Base-by-base conservation (phyloP, 139 green algal genomes). In the Coelastrella sp. region DNA sequence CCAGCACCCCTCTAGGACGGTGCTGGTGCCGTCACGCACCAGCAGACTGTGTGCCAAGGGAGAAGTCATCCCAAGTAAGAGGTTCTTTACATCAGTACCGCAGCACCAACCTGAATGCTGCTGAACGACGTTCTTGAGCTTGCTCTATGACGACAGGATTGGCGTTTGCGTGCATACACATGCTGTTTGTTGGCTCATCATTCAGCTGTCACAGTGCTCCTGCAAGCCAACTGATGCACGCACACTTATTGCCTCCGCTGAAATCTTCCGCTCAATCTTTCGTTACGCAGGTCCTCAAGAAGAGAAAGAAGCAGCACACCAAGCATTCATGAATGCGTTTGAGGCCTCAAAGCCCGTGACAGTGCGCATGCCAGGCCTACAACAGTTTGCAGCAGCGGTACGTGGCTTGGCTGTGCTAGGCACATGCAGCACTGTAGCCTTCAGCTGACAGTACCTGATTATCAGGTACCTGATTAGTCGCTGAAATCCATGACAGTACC, bases 261-360 rank as follows among this genome's bases (percentile, higher is more conserved):
- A 76, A 22, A 8, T 4, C 14, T 32, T 76, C 14, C 17, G 3
- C 5, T n/a, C 68, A 22, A 22, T 32, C 2, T 47, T 47, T 47
- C 32, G 32, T 47, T 47, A 47, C 32, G 68, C 88, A 82, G 80
- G 80, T 22, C 60, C 59, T 32, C 64, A 87, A 57, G 90, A 93
- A 57, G 90, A 93, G 60, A 89, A 89, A 56, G 86, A 88, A 19
- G 58, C 64, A 4, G 59, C 85, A 10, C 85, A 90, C 71, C 64
- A 90, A 19, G 83, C 90, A 10, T 92, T 92, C 77, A 75, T 90
- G 84, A 78, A 90, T 76, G 90, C 90, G 3, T 84, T 88, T 22
- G 84, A 90, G 47, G 76, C 90, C 20, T 59, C 90, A 2, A 86
- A 80, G 60, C 85, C 90, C 11, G n/a, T 74, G 16, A 20, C 59